Evolutionary conservation across 2,329 filamentous ascomycete genomes (phyloP).

Genomic region (Periconia macrospinosa): DNA sequence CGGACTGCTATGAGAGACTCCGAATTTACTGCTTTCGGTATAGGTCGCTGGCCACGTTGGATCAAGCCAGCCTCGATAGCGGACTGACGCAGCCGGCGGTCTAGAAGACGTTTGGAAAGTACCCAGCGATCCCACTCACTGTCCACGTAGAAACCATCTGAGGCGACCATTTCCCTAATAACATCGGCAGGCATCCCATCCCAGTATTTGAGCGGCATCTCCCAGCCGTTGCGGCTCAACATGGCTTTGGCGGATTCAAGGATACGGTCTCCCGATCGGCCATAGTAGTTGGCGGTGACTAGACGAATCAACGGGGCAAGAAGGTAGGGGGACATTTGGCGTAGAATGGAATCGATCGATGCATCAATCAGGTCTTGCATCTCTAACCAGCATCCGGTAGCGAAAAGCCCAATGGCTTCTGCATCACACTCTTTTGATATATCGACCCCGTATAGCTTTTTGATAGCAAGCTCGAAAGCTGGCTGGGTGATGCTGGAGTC

Average conservation of each 20-base stretch:
- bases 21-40: slow-evolving; percentile 51
- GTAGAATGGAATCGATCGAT: slow-evolving; percentile 57
- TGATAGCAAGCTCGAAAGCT: slow-evolving; percentile 58
- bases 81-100: slow-evolving; percentile 52
- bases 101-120: slow-evolving; percentile 56
- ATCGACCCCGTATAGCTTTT: slow-evolving; percentile 56
- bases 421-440: slow-evolving; percentile 53
- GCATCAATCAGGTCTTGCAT: slow-evolving; percentile 59
- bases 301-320: slow-evolving; percentile 55
- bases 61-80: slow-evolving; percentile 54
- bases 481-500: slow-evolving; percentile 56
- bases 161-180: slow-evolving; percentile 60
- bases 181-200: slow-evolving; percentile 61
- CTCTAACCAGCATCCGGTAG: slow-evolving; percentile 60
- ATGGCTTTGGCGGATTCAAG: slow-evolving; percentile 61
- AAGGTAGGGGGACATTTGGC: slow-evolving; percentile 56
- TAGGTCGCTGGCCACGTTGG: slow-evolving; percentile 45
- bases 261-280: slow-evolving; percentile 57
- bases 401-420: slow-evolving; percentile 58
- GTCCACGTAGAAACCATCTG: slow-evolving; percentile 61
- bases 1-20: slow-evolving; percentile 55
- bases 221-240: slow-evolving; percentile 60
- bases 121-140: slow-evolving; percentile 62
- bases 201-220: slow-evolving; percentile 58
- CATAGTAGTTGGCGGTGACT: slow-evolving; percentile 60